A percentile compares a stretch with the other conserved stretches of the same genome.
Conservation (phyloP, 495 filamentous ascomycete genomes). For the Penicillium soppii region DNA sequence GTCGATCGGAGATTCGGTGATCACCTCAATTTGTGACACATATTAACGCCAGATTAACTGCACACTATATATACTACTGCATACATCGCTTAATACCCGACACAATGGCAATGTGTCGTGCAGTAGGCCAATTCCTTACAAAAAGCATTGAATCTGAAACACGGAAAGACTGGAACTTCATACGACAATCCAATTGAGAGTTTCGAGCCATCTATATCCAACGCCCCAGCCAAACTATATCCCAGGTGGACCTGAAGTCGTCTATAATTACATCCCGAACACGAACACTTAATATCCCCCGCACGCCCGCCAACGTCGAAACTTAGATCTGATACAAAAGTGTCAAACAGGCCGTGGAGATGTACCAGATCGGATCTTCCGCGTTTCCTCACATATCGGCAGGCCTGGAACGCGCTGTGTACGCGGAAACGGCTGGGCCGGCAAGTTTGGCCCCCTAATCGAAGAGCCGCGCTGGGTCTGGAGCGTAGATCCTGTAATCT, state of each 20-base stretch:
- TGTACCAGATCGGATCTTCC: background rate
- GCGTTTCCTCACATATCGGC: background rate
- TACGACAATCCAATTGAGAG: background rate
- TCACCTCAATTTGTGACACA: background rate
- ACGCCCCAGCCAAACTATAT: background rate
- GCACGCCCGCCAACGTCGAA: too few species aligned
- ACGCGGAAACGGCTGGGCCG: slow-evolving; percentile 2
- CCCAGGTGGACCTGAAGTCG: background rate
- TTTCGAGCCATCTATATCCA: background rate
- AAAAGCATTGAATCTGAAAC: background rate
- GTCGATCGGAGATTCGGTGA: background rate
- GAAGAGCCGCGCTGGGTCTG: slow-evolving; percentile 2
- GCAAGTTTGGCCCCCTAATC: background rate
- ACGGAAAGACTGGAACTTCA: background rate
- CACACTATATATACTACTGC: background rate
- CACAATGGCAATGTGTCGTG: background rate
- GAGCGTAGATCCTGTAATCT: slow-evolving; percentile 12
- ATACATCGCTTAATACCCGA: background rate
- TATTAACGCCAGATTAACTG: background rate
- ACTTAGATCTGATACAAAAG: background rate
- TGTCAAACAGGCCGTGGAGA: background rate
- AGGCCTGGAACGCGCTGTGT: background rate
- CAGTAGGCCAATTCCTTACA: background rate
- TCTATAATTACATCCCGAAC: background rate
- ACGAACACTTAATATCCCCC: background rate